Percentiles rank a stretch among this genome's conserved stretches.
Evolutionary conservation across 139 green algal genomes (phyloP).

Genomic region (Ostreobium quekettii): DNA sequence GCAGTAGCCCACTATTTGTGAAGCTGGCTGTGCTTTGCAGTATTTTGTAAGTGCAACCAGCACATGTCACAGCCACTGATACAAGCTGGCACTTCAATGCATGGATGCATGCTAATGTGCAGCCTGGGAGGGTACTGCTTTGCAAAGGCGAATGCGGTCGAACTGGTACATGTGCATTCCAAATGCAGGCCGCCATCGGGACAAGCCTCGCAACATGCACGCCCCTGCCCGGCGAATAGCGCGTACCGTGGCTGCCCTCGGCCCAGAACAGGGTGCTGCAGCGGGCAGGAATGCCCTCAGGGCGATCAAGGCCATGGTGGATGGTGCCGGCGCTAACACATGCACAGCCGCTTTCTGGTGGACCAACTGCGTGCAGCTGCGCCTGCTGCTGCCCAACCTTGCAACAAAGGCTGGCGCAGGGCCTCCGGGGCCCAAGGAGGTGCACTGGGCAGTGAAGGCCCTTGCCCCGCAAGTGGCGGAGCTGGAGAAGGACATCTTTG

Average conservation of each 20-base stretch:
- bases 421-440: not conserved
- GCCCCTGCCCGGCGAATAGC: slow-evolving; percentile 4
- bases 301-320: slow-evolving; percentile 5
- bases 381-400: not conserved
- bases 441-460: not conserved
- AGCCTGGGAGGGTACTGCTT: no score
- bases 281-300: not conserved
- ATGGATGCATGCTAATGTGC: no score
- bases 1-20: no score
- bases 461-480: not conserved
- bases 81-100: no score
- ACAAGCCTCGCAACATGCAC: not conserved
- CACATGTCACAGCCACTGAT: no score
- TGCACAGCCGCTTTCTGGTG: slow-evolving; percentile 7
- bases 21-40: no score
- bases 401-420: not conserved
- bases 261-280: not conserved
- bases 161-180: no score
- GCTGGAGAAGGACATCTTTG: slow-evolving; percentile 10
- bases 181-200: not conserved
- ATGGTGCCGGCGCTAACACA: not conserved
- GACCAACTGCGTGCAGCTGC: slow-evolving; percentile 7
- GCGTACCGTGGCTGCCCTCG: not conserved
- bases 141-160: no score
- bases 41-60: no score